A percentile compares a stretch with the other conserved stretches of the same genome.
phyloP scores from a whole-genome alignment of 495 filamentous ascomycete species.

The Penicillium odoratum region DNA sequence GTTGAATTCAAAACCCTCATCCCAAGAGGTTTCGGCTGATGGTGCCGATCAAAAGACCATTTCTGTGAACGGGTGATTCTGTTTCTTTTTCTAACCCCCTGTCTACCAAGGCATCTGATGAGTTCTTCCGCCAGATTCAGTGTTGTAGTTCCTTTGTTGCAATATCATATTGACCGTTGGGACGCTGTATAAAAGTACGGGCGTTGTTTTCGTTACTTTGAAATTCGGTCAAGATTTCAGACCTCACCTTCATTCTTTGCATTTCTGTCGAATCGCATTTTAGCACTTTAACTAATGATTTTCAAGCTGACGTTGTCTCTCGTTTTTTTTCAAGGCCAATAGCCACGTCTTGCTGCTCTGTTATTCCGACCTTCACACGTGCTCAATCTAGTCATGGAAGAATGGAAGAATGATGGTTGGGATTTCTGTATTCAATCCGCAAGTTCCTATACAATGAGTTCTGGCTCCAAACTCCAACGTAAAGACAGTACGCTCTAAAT shows the following conservation, averaged over 20 bases:
- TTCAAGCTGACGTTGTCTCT: neutral
- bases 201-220: slow-evolving; percentile 14
- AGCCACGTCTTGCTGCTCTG: neutral
- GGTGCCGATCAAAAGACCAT: neutral
- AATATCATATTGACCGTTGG: slow-evolving; percentile 16
- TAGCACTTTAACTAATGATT: neutral
- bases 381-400: neutral
- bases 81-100: neutral
- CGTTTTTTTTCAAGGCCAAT: neutral
- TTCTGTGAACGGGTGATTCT: neutral
- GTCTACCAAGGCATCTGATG: neutral
- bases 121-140: neutral
- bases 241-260: neutral
- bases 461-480: neutral
- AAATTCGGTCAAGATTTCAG: neutral
- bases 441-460: neutral
- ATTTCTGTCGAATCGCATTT: neutral
- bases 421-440: neutral
- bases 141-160: neutral
- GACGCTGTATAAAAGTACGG: slow-evolving; percentile 21
- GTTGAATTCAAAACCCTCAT: neutral
- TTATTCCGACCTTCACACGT: neutral
- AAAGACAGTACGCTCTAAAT: slow-evolving; percentile 7
- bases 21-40: neutral
- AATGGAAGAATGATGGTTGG: neutral